Base-by-base conservation (phyloP, 306 rosid species). In the Prunus mira region DNA sequence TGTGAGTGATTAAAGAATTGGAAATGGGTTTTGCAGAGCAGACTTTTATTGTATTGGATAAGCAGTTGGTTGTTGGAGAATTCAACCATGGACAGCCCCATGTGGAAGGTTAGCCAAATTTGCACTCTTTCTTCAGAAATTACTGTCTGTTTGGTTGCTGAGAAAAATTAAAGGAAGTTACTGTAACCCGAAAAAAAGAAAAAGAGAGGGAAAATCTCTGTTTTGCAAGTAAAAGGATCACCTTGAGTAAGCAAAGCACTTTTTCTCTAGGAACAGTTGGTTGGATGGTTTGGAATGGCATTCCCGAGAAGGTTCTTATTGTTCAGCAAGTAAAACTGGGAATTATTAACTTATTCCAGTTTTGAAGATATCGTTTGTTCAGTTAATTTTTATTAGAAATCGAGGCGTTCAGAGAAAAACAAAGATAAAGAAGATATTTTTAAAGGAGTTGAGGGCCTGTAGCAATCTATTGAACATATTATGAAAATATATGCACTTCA, bases 1-100 rank as follows among this genome's bases (percentile, higher is more conserved):
- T 18, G 6, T 50, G 45, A 61, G 58, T 43, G 46, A 13, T 20
- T 65, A 24, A 81, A 43, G 30, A 61, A 25, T 82, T 80, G 61
- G 57, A 43, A 34, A 43, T 77, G 71, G 72, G 27, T 69, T 77
- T 82, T 83, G 84, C 93, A 88, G 96, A 92, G 83, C 86, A 88
- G 80, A 95, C 96, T 25, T 95, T 92, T 82, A 87, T 95, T 76
- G 79, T 92, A 24, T 73, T 95, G 86, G 97, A 92, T 51, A 95
- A 88, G 82, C 88, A 84, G 30, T 73, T 89, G 66, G 64, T 95
- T 67, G 75, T 81, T 78, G 92, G 88, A 64, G 77, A 84, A n/a
- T 90, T 90, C 78, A 79, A 76, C 18, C 93, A 92, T 45, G 97
- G 97, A 62, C 81, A 90, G 51, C 88, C 97, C 25, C 90, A 85